phyloP scores from a whole-genome alignment of 2,329 filamentous ascomycete genomes.

The Penicillium crustosum region DNA sequence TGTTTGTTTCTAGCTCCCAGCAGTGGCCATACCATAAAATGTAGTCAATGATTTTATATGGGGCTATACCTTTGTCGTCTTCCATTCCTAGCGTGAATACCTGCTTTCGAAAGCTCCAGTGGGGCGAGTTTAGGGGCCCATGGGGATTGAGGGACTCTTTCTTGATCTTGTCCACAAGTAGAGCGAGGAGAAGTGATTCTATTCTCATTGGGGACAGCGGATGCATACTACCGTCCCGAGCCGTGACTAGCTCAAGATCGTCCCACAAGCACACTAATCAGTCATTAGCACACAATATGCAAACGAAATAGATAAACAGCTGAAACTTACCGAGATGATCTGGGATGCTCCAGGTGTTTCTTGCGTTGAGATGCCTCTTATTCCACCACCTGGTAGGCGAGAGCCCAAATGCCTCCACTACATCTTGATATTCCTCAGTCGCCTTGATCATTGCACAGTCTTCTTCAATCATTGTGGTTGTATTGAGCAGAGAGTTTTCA shows the following conservation, averaged over 20 bases:
- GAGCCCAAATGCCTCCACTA: neutral
- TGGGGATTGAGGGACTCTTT: neutral
- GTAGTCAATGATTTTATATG: neutral
- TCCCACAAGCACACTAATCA: neutral
- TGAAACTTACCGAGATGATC: neutral
- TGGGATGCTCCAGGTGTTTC: neutral
- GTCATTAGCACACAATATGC: neutral
- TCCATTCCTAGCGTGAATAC: neutral
- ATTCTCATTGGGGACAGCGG: neutral
- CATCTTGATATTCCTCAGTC: neutral
- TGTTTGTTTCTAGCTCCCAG: neutral
- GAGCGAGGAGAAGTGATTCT: neutral
- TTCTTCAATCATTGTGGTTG: neutral
- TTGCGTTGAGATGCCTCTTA: neutral
- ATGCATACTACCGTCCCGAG: neutral
- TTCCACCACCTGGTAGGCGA: neutral
- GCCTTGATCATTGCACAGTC: neutral
- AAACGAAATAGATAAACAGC: neutral
- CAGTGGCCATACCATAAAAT: neutral
- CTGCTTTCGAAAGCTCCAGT: conserved; percentile 1
- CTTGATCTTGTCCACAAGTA: neutral
- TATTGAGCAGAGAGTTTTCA: neutral
- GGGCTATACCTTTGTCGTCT: neutral
- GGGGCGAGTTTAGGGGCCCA: neutral
- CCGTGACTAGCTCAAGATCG: neutral